Percentiles rank a stretch among this genome's conserved stretches.
Evolutionary conservation across 2,329 filamentous ascomycete species (phyloP).

Genomic region (Ascocoryne sarcoides): DNA sequence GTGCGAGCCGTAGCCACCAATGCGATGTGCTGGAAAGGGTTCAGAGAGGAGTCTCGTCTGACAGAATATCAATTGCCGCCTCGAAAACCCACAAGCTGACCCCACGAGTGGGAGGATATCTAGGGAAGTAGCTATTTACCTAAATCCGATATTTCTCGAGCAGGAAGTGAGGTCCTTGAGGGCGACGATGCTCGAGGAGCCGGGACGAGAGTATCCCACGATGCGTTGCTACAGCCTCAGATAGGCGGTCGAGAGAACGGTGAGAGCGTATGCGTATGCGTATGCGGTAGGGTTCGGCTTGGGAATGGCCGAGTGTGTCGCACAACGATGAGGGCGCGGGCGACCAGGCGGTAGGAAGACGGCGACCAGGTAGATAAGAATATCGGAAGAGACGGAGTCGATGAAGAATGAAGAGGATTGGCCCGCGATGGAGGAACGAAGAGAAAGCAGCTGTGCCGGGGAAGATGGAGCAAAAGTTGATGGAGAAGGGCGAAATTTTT

Average conservation of each 20-base stretch:
- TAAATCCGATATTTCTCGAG: too few species aligned
- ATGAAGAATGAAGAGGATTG: too few species aligned
- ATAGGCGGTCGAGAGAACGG: slow-evolving; percentile 21
- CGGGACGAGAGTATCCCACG: slow-evolving; percentile 1
- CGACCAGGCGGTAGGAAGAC: slow-evolving; percentile 2
- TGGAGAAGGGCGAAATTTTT: slow-evolving; percentile 1
- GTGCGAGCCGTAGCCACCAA: too few species aligned
- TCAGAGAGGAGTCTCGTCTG: neutral
- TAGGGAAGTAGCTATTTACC: too few species aligned
- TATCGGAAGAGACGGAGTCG: too few species aligned
- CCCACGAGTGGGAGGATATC: too few species aligned
- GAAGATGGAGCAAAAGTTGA: neutral
- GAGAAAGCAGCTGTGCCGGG: neutral
- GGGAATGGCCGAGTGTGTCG: slow-evolving; percentile 17
- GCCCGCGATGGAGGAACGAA: neutral
- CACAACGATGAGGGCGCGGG: slow-evolving; percentile 4
- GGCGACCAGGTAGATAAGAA: too few species aligned
- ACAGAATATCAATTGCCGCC: neutral
- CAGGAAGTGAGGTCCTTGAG: too few species aligned
- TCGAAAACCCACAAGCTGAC: too few species aligned
- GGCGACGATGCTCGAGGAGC: too few species aligned
- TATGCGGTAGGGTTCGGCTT: slow-evolving; percentile 20
- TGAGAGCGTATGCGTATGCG: slow-evolving; percentile 11
- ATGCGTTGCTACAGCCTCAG: slow-evolving; percentile 21
- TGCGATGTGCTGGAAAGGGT: neutral